Evolutionary conservation across 768 basidiomycete species (phyloP), one percentile per base, ranked within the genome.

Genomic region (Cubamyces sp.): DNA sequence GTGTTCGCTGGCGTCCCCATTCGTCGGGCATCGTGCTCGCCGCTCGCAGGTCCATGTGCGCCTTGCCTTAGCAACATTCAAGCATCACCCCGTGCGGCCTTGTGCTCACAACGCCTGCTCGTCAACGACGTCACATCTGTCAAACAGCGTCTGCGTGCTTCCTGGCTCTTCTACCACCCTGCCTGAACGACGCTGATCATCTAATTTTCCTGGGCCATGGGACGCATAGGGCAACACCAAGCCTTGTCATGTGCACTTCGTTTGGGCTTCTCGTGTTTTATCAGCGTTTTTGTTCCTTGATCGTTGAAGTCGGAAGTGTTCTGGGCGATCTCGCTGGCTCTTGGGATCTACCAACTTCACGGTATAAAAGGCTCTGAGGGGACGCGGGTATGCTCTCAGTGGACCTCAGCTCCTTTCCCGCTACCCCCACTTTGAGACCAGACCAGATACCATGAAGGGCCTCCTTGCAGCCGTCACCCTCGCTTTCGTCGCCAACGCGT

Each of bases 381-480:
- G 5, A 8, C 2, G 19, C 11, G 8, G 8, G 34, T 23, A 5
- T 47, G 7, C 14, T 18, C 55, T 46, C 55, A 56, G 55, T 56
- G 55, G 30, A 47, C 55, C n/a, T 56, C 30, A 30, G 30, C 21
- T n/a, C 19, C 34, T 34, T 26, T 45, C 34, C 39, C 15, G 6
- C 28, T 56, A 39, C 55, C 7, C 26, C 30, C 55, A 14, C 25
- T 23, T 19, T 45, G 11, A 25, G 37, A 56, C 55, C 28, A 25
- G 37, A 56, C 43, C 55, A 39, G 46, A 46, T n/a, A 49, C 30
- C 41, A 62, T 62, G 61, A 55, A 56, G 40, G 54, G 47, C 54
- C 49, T 62, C 39, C 23, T 57, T 62, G 54, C 61, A 56, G 39
- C 53, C 41, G 62, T 63, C 54, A 40, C 62, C 12, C 62, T 63